Percentiles rank a stretch among this genome's conserved stretches.
Conservation (phyloP, 2,329 filamentous ascomycete species). For the Fusarium sarcochroum region DNA sequence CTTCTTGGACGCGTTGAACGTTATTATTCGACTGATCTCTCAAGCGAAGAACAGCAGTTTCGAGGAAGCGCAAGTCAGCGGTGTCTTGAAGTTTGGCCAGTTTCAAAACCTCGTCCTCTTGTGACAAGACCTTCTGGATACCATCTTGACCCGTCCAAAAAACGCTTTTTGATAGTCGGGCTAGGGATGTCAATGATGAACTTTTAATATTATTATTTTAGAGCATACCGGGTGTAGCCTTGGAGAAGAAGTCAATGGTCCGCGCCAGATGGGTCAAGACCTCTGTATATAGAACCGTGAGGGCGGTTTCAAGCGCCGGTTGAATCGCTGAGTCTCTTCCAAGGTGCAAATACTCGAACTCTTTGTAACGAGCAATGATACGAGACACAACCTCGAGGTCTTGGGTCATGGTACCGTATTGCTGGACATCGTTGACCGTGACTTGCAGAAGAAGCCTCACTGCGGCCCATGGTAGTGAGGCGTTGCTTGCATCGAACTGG, state of each 20-base stretch:
- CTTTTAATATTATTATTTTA: fast-evolving
- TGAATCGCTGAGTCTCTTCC: not conserved
- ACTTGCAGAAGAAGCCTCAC: constrained; percentile 15
- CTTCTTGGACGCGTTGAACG: not conserved
- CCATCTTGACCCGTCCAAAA: not conserved
- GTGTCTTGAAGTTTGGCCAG: constrained; percentile 1
- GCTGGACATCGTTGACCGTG: not conserved
- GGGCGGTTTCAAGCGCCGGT: not conserved
- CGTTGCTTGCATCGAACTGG: constrained; percentile 11
- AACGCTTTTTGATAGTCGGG: not conserved
- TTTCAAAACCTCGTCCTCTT: constrained; percentile 9
- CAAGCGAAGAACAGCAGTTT: constrained; percentile 9
- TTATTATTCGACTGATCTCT: not conserved
- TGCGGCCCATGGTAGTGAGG: constrained; percentile 18
- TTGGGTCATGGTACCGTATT: not conserved
- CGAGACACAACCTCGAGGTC: constrained; percentile 8
- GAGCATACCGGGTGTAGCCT: not conserved
- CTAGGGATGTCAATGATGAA: not conserved
- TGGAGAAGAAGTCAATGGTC: constrained; percentile 3
- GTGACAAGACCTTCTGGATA: not conserved
- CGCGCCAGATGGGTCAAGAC: not conserved
- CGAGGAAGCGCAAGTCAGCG: not conserved
- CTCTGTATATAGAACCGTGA: not conserved
- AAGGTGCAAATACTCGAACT: constrained; percentile 1
- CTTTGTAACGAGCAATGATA: not conserved